These are phyloP conservation scores for Cladosporium sphaerospermum DNA, from an alignment of 2,329 filamentous ascomycete species.

Conservation along the genomic window DNA sequence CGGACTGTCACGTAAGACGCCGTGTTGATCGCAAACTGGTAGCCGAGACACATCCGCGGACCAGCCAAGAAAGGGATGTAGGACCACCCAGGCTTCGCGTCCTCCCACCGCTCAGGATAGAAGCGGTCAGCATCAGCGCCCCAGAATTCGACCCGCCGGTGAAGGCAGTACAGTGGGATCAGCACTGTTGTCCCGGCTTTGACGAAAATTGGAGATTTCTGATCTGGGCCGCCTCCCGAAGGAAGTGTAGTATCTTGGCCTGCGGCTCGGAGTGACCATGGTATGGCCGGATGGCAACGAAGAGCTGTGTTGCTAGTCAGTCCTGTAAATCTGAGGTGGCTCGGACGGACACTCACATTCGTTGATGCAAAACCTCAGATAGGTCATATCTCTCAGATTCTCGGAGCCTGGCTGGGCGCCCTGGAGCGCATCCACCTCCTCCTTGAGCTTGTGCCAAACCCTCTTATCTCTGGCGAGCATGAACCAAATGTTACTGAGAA, in stretches of 20 bases:
- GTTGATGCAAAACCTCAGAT: conserved; percentile 55
- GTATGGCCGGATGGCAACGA: conserved; percentile 1
- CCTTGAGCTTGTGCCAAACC: conserved; percentile 19
- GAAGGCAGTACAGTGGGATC: conserved; percentile 43
- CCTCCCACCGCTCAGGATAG: conserved; percentile 40
- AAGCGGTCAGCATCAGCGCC: conserved; percentile 44
- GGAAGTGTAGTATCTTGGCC: conserved; percentile 39
- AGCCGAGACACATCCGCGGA: conserved; percentile 14
- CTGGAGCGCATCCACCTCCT: conserved; percentile 18
- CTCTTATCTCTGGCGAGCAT: conserved; percentile 18
- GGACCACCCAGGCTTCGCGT: conserved; percentile 7
- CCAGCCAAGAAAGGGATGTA: conserved; percentile 15
- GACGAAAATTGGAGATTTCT: conserved; percentile 37
- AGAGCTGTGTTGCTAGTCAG: background rate
- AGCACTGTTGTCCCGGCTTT: conserved; percentile 34
- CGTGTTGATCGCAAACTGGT: conserved; percentile 14
- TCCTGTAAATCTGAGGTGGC: background rate
- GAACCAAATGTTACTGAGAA: conserved; percentile 39
- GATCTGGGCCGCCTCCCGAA: conserved; percentile 38
- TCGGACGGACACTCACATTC: conserved; percentile 31
- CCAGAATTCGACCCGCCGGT: conserved; percentile 42
- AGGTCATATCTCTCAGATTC: conserved; percentile 21
- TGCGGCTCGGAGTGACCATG: conserved; percentile 1
- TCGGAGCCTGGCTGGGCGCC: conserved; percentile 37
- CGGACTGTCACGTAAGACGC: conserved; percentile 12